Conservation (phyloP, 139 green algal species). For the Deuterostichococcus epilithicus region DNA sequence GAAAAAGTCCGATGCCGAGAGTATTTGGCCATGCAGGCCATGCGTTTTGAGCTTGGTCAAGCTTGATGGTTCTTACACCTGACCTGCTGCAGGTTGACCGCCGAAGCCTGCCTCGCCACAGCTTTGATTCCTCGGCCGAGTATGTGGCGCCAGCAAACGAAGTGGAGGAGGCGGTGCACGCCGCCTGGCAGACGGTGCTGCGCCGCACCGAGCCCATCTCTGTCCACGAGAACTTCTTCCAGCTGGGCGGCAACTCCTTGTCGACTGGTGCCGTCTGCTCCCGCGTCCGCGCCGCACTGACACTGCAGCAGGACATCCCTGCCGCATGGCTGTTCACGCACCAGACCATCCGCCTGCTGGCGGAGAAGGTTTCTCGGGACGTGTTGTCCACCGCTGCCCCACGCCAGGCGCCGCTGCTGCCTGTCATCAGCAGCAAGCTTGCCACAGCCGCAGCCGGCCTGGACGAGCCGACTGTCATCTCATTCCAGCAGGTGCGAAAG, state of each 20-base stretch:
- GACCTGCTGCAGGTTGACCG: neutral
- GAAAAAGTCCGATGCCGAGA: too few species aligned
- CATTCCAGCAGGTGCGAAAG: neutral
- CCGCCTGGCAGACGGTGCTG: neutral
- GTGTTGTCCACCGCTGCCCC: neutral
- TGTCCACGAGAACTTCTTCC: neutral
- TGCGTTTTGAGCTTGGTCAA: neutral
- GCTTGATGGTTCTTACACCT: neutral
- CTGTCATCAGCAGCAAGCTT: neutral
- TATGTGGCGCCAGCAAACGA: neutral
- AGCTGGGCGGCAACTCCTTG: conserved; percentile 26
- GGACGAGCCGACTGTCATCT: neutral
- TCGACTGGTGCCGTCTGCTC: conserved; percentile 13
- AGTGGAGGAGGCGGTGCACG: neutral
- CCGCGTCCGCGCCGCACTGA: neutral
- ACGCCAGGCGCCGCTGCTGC: neutral
- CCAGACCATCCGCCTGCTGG: conserved; percentile 17
- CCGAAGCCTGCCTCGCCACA: neutral
- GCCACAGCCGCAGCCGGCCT: too few species aligned
- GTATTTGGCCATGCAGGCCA: too few species aligned
- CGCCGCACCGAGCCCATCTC: neutral
- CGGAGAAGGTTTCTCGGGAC: neutral
- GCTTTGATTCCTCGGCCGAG: neutral
- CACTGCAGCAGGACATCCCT: conserved; percentile 4
- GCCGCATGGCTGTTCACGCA: conserved; percentile 17